phyloP scores from a whole-genome alignment of 768 basidiomycete species.

The Mrakia frigida region DNA sequence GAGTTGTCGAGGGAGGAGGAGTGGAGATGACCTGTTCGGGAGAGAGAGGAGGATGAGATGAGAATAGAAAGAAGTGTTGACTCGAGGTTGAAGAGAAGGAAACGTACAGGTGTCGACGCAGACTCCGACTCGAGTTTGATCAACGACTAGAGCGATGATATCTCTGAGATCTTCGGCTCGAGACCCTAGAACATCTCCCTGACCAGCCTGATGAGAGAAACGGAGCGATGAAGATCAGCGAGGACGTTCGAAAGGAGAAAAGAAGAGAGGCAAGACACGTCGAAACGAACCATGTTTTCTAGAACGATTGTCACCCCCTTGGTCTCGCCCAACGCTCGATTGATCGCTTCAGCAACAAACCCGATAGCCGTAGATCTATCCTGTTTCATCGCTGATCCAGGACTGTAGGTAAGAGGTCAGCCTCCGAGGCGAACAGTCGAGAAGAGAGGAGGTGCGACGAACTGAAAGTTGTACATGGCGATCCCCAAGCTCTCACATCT shows the following conservation, averaged over 20 bases:
- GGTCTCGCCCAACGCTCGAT: slow-evolving; percentile 64
- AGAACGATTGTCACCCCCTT: slow-evolving; percentile 59
- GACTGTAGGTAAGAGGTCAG: not conserved
- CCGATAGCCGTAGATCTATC: slow-evolving; percentile 44
- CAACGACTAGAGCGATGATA: slow-evolving; percentile 65
- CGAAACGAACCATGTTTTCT: slow-evolving; percentile 68
- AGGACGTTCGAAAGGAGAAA: not conserved
- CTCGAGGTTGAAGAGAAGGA: not conserved
- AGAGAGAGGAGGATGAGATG: not conserved
- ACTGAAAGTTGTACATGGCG: slow-evolving; percentile 79
- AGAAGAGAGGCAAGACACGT: not conserved
- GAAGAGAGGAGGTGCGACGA: slow-evolving; percentile 29
- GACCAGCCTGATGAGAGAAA: slow-evolving; percentile 56
- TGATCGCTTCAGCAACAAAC: slow-evolving; percentile 65
- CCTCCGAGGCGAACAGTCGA: not conserved
- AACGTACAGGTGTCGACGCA: slow-evolving; percentile 76
- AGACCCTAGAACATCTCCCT: slow-evolving; percentile 71
- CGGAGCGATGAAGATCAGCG: not conserved
- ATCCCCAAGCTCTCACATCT: slow-evolving; percentile 73
- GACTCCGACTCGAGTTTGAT: slow-evolving; percentile 70
- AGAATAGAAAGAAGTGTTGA: not conserved
- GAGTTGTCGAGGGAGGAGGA: slow-evolving; percentile 45
- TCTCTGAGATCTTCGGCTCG: slow-evolving; percentile 61
- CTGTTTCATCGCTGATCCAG: slow-evolving; percentile 24
- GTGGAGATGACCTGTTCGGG: slow-evolving; percentile 27